These are phyloP conservation scores for Cercospora nicotianae DNA, from an alignment of 2,329 filamentous ascomycete species.

Conservation along the genomic window DNA sequence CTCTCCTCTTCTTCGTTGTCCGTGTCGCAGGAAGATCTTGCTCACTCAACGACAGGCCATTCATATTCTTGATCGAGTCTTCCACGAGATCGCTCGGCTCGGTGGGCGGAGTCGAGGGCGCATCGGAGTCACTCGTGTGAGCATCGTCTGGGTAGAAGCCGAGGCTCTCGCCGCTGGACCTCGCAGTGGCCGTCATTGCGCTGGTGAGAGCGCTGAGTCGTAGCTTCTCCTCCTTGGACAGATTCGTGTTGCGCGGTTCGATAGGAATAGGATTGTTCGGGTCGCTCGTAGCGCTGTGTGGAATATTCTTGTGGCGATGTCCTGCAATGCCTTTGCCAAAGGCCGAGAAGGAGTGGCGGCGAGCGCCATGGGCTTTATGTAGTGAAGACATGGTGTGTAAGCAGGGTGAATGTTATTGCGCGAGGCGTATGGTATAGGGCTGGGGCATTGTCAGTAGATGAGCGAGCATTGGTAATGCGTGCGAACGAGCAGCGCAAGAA, in stretches of 20 bases:
- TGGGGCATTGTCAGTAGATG: slow-evolving; percentile 4
- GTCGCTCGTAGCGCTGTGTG: slow-evolving; percentile 47
- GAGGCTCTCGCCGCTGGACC: slow-evolving; percentile 37
- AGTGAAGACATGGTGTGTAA: slow-evolving; percentile 25
- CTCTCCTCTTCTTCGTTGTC: slow-evolving; percentile 35
- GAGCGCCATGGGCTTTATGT: slow-evolving; percentile 18
- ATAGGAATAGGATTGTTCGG: slow-evolving; percentile 49
- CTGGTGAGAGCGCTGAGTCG: slow-evolving; percentile 32
- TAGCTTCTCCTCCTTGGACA: slow-evolving; percentile 27
- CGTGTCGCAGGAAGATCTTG: slow-evolving; percentile 18
- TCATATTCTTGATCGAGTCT: slow-evolving; percentile 22
- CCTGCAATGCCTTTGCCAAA: slow-evolving; percentile 26
- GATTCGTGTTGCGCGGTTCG: slow-evolving; percentile 40
- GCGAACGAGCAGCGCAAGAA: neutral
- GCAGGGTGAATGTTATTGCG: neutral
- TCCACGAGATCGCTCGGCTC: slow-evolving; percentile 37
- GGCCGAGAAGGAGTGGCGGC: slow-evolving; percentile 37
- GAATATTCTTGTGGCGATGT: slow-evolving; percentile 42
- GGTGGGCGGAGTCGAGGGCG: slow-evolving; percentile 44
- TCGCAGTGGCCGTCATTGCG: slow-evolving; percentile 22
- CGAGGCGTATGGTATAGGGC: slow-evolving; percentile 1
- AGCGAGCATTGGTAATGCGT: slow-evolving; percentile 12
- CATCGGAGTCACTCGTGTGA: slow-evolving; percentile 29
- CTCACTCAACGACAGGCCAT: slow-evolving; percentile 20
- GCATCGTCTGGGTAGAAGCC: slow-evolving; percentile 23